These are phyloP conservation scores for Beauveria sp. DNA, from an alignment of 2,329 filamentous ascomycete species.

Conservation along the genomic window DNA sequence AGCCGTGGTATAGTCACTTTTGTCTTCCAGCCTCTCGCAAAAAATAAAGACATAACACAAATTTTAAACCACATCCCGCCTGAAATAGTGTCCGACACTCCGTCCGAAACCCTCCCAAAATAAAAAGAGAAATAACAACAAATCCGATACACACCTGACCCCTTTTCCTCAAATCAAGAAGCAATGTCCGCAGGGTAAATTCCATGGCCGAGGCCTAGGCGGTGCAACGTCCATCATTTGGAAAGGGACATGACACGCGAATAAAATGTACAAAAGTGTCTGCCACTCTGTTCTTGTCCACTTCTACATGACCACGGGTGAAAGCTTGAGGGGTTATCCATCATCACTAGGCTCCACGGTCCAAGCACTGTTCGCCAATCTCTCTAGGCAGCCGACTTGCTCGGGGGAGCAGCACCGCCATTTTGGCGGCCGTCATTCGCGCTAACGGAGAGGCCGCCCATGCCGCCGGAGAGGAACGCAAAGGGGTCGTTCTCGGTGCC, in stretches of 20 bases:
- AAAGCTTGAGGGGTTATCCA: background rate
- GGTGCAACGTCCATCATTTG: constrained; percentile 32
- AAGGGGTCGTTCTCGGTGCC: constrained; percentile 67
- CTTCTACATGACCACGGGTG: background rate
- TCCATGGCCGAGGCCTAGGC: background rate
- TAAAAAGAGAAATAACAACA: constrained; percentile 12
- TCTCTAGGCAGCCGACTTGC: constrained; percentile 51
- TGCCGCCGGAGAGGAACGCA: constrained; percentile 68
- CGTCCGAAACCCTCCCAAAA: constrained; percentile 27
- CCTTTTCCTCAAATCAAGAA: constrained; percentile 32
- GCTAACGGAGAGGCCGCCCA: constrained; percentile 65
- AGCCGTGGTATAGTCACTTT: constrained; percentile 32
- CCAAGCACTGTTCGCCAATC: background rate
- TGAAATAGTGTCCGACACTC: constrained; percentile 32
- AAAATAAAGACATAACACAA: constrained; percentile 12
- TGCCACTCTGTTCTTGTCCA: background rate
- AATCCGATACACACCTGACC: constrained; percentile 28
- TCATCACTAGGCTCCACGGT: background rate
- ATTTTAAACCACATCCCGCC: constrained; percentile 24
- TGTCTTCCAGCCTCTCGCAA: constrained; percentile 30
- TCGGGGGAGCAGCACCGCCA: constrained; percentile 46
- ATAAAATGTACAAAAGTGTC: constrained; percentile 5
- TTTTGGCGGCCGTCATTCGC: constrained; percentile 58
- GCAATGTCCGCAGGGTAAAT: constrained; percentile 32
- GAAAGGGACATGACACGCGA: constrained; percentile 20